A percentile compares a stretch with the other conserved stretches of the same genome.
phyloP scores from a whole-genome alignment of 1,139 yeast genomes.

The Geotrichum citri-aurantii region DNA sequence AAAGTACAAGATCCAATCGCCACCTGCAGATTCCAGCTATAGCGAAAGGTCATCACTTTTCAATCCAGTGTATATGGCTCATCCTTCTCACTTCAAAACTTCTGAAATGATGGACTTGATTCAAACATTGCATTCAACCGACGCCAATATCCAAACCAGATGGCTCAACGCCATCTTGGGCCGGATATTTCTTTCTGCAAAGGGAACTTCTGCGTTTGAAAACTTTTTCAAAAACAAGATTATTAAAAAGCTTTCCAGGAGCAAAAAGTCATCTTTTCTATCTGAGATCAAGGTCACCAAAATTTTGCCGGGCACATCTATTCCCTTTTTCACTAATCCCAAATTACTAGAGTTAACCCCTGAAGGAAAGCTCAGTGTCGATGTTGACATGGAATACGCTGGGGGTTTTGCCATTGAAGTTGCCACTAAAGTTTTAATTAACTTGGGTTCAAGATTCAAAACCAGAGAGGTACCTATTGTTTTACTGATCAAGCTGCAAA shows the following conservation, averaged over 20 bases:
- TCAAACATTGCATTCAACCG: slow-evolving; percentile 71
- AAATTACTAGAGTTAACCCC: slow-evolving; percentile 64
- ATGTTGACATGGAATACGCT: slow-evolving; percentile 56
- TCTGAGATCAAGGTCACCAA: slow-evolving; percentile 72
- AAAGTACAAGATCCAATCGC: slow-evolving; percentile 21
- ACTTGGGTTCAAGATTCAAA: slow-evolving; percentile 69
- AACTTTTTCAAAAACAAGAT: slow-evolving; percentile 53
- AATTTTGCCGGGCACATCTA: slow-evolving; percentile 70
- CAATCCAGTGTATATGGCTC: slow-evolving; percentile 55
- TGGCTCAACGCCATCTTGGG: slow-evolving; percentile 91
- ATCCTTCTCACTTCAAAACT: slow-evolving; percentile 66
- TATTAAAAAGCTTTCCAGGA: slow-evolving; percentile 65
- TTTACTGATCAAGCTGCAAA: slow-evolving; percentile 62
- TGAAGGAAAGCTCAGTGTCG: slow-evolving; percentile 66
- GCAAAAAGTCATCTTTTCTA: slow-evolving; percentile 79
- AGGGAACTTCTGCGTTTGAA: slow-evolving; percentile 62
- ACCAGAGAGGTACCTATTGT: slow-evolving; percentile 72
- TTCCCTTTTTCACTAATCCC: slow-evolving; percentile 77
- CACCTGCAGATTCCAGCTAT: slow-evolving; percentile 8
- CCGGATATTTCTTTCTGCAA: slow-evolving; percentile 67
- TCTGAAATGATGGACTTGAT: slow-evolving; percentile 67
- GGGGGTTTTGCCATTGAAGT: slow-evolving; percentile 73
- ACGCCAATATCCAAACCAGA: slow-evolving; percentile 73
- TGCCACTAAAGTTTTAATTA: slow-evolving; percentile 70
- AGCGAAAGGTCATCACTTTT: slow-evolving; percentile 22